Evolutionary conservation across 2,329 filamentous ascomycete genomes (phyloP).

Genomic region (Claviceps digitariae): DNA sequence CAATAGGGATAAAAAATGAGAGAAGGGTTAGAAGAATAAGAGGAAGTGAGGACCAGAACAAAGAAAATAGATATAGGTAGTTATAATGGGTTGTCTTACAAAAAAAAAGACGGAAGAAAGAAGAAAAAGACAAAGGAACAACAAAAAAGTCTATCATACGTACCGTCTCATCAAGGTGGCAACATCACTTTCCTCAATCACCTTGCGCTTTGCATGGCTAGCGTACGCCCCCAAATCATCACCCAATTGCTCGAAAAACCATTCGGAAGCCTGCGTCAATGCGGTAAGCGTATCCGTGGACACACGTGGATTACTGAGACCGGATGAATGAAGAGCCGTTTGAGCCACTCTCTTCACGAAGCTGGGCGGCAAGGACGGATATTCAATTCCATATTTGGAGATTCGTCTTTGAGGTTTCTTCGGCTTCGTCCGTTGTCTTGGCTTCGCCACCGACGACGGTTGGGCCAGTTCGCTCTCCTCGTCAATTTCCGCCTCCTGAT

Average conservation of each 20-base stretch:
- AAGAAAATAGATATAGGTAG: too few species aligned
- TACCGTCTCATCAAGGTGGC: slow-evolving; percentile 73
- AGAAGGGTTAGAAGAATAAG: neutral
- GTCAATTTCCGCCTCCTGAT: neutral
- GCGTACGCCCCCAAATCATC: slow-evolving; percentile 72
- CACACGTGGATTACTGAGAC: slow-evolving; percentile 53
- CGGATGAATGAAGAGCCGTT: slow-evolving; percentile 54
- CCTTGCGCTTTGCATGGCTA: slow-evolving; percentile 68
- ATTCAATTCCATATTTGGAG: slow-evolving; percentile 61
- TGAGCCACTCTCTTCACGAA: slow-evolving; percentile 64
- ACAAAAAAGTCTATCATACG: neutral
- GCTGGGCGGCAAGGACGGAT: slow-evolving; percentile 58
- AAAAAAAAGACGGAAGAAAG: slow-evolving; percentile 5
- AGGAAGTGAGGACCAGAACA: neutral
- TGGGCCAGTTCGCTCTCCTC: neutral
- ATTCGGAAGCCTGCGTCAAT: slow-evolving; percentile 70
- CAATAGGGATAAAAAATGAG: slow-evolving; percentile 16
- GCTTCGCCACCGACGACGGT: slow-evolving; percentile 1
- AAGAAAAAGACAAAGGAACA: slow-evolving; percentile 2
- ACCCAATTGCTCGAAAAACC: slow-evolving; percentile 81
- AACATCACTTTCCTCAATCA: slow-evolving; percentile 75
- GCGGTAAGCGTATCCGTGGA: slow-evolving; percentile 60
- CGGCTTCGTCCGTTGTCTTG: slow-evolving; percentile 7
- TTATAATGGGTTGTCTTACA: too few species aligned
- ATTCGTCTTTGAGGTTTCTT: slow-evolving; percentile 28